Conservation (phyloP, 345 rosid species). For the Pseudoturritis turrita region DNA sequence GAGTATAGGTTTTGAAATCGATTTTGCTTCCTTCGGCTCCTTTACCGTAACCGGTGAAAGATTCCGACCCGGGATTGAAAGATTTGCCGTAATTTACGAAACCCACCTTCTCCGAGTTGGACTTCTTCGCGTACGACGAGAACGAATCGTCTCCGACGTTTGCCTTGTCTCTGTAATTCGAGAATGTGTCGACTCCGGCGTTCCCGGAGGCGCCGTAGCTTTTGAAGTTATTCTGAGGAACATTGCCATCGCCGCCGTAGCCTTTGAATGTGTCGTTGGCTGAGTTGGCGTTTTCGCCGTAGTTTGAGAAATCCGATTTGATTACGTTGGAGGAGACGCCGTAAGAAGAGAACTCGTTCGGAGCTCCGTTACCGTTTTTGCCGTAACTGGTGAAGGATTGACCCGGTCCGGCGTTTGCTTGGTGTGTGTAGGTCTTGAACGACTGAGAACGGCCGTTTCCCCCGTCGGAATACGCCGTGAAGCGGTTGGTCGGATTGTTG, state of each 20-base stretch:
- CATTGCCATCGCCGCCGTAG: slow-evolving; percentile 61
- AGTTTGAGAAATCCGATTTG: slow-evolving; percentile 61
- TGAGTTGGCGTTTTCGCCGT: slow-evolving; percentile 56
- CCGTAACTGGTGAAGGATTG: slow-evolving; percentile 61
- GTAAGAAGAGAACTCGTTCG: slow-evolving; percentile 52
- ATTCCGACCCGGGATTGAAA: slow-evolving; percentile 51
- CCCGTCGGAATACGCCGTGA: slow-evolving; percentile 55
- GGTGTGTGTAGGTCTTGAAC: slow-evolving; percentile 47
- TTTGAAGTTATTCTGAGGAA: slow-evolving; percentile 58
- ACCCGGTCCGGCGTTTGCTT: slow-evolving; percentile 54
- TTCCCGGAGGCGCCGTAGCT: slow-evolving; percentile 54
- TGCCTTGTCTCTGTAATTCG: slow-evolving; percentile 50
- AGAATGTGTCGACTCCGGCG: slow-evolving; percentile 42
- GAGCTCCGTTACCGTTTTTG: slow-evolving; percentile 57
- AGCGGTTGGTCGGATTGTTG: slow-evolving; percentile 57
- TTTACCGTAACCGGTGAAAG: slow-evolving; percentile 53
- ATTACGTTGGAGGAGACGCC: slow-evolving; percentile 56
- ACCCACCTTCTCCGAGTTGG: slow-evolving; percentile 36
- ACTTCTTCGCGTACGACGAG: slow-evolving; percentile 56
- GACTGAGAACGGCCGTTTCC: slow-evolving; percentile 42
- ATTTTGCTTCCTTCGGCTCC: slow-evolving; percentile 34
- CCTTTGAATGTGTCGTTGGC: slow-evolving; percentile 60
- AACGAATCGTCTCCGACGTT: slow-evolving; percentile 64
- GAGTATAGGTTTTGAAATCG: slow-evolving; percentile 50
- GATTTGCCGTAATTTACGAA: slow-evolving; percentile 56